These are phyloP conservation scores for Nakaseomyces delphensis DNA, from an alignment of 1,139 yeast species.

Conservation along the genomic window DNA sequence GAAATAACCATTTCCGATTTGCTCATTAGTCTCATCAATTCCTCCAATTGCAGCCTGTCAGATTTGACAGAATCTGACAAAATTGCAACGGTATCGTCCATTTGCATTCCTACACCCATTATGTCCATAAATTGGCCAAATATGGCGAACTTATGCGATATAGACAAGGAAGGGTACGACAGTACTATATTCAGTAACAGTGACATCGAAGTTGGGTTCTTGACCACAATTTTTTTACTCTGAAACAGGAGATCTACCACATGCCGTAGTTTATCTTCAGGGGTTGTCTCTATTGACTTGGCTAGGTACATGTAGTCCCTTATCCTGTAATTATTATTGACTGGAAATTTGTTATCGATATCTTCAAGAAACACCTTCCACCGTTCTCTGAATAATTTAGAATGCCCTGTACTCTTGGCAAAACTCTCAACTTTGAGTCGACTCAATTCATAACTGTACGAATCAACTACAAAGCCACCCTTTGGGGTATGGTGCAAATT, in stretches of 20 bases:
- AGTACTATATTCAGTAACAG: conserved; percentile 23
- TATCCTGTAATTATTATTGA: conserved; percentile 13
- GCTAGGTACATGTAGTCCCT: conserved; percentile 26
- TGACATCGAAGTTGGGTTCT: conserved; percentile 19
- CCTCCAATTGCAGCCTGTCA: neutral
- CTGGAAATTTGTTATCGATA: conserved; percentile 20
- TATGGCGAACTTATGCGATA: conserved; percentile 11
- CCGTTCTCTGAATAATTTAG: conserved; percentile 22
- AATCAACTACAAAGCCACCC: conserved; percentile 6
- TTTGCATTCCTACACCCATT: neutral
- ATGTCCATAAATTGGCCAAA: conserved; percentile 7
- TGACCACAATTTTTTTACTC: conserved; percentile 15
- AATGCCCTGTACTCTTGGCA: conserved; percentile 19
- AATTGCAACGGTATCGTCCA: conserved; percentile 1
- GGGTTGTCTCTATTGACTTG: conserved; percentile 11
- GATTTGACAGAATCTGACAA: neutral
- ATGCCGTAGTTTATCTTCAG: conserved; percentile 8
- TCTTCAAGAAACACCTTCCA: conserved; percentile 30
- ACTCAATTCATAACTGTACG: conserved; percentile 18
- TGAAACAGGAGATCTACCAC: conserved; percentile 15
- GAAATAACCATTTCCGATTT: neutral
- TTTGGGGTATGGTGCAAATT: conserved; percentile 7
- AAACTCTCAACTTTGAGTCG: conserved; percentile 26
- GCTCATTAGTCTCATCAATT: neutral
- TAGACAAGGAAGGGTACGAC: conserved; percentile 12